These are phyloP conservation scores for Picea mariana DNA, from an alignment of 83 land plant genomes.

Conservation along the genomic window DNA sequence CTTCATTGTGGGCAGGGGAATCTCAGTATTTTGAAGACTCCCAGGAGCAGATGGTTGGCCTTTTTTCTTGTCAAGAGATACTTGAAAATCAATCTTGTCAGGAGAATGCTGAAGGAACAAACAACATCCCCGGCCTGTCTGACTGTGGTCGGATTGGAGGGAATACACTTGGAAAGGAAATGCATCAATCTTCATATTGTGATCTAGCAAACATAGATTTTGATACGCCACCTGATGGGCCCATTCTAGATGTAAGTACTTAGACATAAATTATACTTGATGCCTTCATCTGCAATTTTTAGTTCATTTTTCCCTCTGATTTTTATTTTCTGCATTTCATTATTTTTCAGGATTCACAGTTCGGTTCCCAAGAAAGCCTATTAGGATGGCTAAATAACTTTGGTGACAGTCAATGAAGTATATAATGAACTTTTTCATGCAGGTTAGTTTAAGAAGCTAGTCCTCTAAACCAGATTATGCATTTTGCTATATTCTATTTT, in stretches of 20 bases:
- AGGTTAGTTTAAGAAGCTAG: not conserved
- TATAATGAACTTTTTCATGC: not conserved
- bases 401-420: not conserved
- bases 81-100: constrained; percentile 19
- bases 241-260: constrained; percentile 30
- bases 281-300: too few relatives aligned
- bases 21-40: constrained; percentile 38
- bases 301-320: not conserved
- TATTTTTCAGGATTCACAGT: not conserved
- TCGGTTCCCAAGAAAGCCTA: not conserved
- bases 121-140: not conserved
- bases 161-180: not conserved
- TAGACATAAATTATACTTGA: not conserved
- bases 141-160: constrained; percentile 7
- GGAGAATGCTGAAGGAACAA: constrained; percentile 12
- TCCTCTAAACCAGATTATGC: not conserved
- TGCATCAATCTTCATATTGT: not conserved
- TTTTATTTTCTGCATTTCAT: not conserved
- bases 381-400: not conserved
- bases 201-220: constrained; percentile 41
- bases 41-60: constrained; percentile 11
- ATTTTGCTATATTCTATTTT: not conserved
- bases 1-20: constrained; percentile 39
- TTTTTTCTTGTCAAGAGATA: constrained; percentile 44
- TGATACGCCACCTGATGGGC: constrained; percentile 54